A percentile compares a stretch with the other conserved stretches of the same genome.
Evolutionary conservation across 1,284 basidiomycete genomes (phyloP).

Genomic region (Leccinum insolens): DNA sequence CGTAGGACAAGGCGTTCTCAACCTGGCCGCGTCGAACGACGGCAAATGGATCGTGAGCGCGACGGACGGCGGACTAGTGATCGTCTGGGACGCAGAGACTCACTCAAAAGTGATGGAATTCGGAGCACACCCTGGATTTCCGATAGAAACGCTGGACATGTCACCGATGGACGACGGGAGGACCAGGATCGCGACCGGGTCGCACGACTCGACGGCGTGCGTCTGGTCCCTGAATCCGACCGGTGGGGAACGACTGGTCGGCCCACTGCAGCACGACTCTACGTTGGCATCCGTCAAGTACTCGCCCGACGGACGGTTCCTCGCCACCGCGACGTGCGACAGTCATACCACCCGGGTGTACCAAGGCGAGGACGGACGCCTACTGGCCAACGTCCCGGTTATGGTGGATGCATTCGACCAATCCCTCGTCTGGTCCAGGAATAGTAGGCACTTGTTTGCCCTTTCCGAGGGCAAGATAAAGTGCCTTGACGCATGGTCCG

Average conservation of each 20-base stretch:
- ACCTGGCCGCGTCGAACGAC: background rate
- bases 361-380: slow-evolving; percentile 1
- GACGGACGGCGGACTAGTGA: slow-evolving; percentile 1
- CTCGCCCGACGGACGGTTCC: slow-evolving; percentile 9
- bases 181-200: slow-evolving; percentile 12
- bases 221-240: slow-evolving; percentile 11
- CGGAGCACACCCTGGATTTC: background rate
- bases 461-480: background rate
- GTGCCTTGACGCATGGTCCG: slow-evolving; percentile 5
- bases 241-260: slow-evolving; percentile 5
- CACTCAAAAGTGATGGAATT: background rate
- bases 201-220: slow-evolving; percentile 6
- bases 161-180: slow-evolving; percentile 5
- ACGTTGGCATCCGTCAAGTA: slow-evolving; percentile 4
- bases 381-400: slow-evolving; percentile 4
- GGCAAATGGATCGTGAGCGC: slow-evolving; percentile 8
- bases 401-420: background rate
- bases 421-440: slow-evolving; percentile 10
- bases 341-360: slow-evolving; percentile 9
- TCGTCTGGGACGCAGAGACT: slow-evolving; percentile 6
- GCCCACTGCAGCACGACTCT: slow-evolving; percentile 6
- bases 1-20: background rate
- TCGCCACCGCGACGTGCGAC: slow-evolving; percentile 11
- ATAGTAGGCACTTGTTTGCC: slow-evolving; percentile 3
- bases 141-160: slow-evolving; percentile 7